Base-by-base conservation (phyloP, 192 early-diverging fungal species). In the Coemansia sp. region DNA sequence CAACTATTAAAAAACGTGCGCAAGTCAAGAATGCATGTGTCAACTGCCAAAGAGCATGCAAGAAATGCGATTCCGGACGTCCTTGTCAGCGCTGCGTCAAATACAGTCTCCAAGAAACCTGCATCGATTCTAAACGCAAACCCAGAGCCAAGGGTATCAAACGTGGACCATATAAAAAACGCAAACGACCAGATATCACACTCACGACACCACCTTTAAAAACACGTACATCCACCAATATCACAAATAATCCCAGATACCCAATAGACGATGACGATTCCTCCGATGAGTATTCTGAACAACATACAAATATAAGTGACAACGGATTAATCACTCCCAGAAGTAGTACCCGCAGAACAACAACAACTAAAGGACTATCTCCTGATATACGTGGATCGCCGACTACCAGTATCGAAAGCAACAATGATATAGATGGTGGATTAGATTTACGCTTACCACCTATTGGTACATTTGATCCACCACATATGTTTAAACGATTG, bases 11-110 rank as follows among this genome's bases (percentile, higher is more conserved):
- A 16, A 93, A 92, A 62, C 85, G 92, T 55, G 84, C 86, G 38
- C 93, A 95, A 69, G 93, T 95, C 40, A 95, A 95, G 66, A 95
- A 93, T 69, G 93, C 93, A 11, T 95, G 93, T 84, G 67, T 91
- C 30, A 91, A 95, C 59, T 96, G 94, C 61, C 90, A 92, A 80
- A 87, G 89, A 33, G 88, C 93, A 0, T 94, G 93, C 77, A 97
- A 97, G 76, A 95, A 94, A 76, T 96, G 95, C 73, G 93, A 92
- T 63, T 88, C 89, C 56, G 87, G 70, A 17, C 71, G 94, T 55
- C 95, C 94, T 1, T 96, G 95, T 67, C 71, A 76, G 64, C 86
- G 94, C 6, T 97, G 95, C 68, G 68, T 90, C 50, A 89, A 89
- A 66, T 89, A 89, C 57, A 84, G 84, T 30, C 70, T 94, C 12